Evolutionary conservation across 495 filamentous ascomycete species (phyloP), one percentile per base, ranked within the genome.

Genomic region (Sordaria brevicollis): DNA sequence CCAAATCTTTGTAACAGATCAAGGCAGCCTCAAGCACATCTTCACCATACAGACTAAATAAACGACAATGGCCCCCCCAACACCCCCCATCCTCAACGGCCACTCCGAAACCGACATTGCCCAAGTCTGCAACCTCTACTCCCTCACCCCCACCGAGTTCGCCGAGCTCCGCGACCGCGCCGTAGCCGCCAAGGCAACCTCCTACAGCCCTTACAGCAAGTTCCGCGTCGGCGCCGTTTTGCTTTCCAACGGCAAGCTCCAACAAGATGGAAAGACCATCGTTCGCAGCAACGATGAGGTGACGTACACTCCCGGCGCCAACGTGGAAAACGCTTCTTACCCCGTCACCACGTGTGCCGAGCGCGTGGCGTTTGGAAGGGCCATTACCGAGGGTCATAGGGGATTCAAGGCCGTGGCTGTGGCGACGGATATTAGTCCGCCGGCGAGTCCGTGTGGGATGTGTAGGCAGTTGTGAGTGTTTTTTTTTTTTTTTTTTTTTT

Each of bases 261-360:
- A 83, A 67, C 34, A 37, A 37, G 66, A 17, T 15, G 35, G 9
- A n/a, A 29, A 31, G 35, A 33, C 17, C 15, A 4, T 17, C 9
- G 41, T 39, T 6, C 35, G 8, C 19, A 43, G 29, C 5, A 19
- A 35, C 10, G 19, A 6, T 4, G 68, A 35, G 1, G 29, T 0
- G 5, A 36, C 34, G 13, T 15, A 49, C 69, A 71, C 93, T 73
- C 76, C 81, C 65, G 95, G 95, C 25, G 93, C 91, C 65, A 99
- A 99, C 79, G 88, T 99, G 34, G 95, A 99, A 81, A 98, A 98
- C 79, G 95, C 92, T 1, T 85, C 89, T 31, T 98, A 96, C 76
- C 94, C 94, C 5, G 93, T 97, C 25, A 91, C 92, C 0, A 94
- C 91, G 0, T 99, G 95, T 77, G 95, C 95, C n/a, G 95, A 98